Evolutionary conservation across 441 rosid species (phyloP).

Genomic region (Gossypium laxum): DNA sequence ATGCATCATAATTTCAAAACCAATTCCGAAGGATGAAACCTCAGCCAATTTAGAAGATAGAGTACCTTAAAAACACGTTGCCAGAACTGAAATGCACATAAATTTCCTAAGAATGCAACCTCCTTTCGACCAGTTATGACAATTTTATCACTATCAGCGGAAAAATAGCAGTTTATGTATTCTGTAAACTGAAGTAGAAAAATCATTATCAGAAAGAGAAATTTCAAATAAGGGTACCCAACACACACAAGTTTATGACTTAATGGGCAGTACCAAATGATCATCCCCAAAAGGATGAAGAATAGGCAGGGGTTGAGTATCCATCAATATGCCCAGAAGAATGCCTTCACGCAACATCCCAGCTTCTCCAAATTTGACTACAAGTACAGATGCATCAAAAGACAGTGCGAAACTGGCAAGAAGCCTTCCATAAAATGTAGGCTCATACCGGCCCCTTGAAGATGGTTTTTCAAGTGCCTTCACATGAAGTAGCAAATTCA

Average conservation of each 20-base stretch:
- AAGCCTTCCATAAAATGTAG: conserved; percentile 78
- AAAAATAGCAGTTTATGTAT: conserved; percentile 40
- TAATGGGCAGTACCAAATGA: conserved; percentile 42
- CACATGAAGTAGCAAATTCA: conserved; percentile 50
- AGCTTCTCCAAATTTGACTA: conserved; percentile 67
- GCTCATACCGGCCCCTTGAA: conserved; percentile 64
- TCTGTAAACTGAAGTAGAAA: conserved; percentile 46
- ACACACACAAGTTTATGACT: conserved; percentile 14
- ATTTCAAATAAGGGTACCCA: conserved; percentile 13
- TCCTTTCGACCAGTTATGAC: conserved; percentile 53
- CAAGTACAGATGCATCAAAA: conserved; percentile 70
- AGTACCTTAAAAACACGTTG: conserved; percentile 66
- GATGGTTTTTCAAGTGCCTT: conserved; percentile 47
- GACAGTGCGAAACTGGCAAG: conserved; percentile 78
- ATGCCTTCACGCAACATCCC: conserved; percentile 85
- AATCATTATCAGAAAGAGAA: conserved; percentile 15
- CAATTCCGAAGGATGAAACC: not conserved
- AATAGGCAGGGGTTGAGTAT: conserved; percentile 70
- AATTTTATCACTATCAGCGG: conserved; percentile 34
- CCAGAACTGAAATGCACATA: conserved; percentile 83
- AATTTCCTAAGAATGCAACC: conserved; percentile 51
- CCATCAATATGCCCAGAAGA: conserved; percentile 74
- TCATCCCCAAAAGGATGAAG: conserved; percentile 76
- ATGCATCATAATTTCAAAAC: conserved; percentile 19
- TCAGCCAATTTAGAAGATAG: conserved; percentile 12